Evolutionary conservation across 345 rosid species (phyloP), one percentile per base, ranked within the genome.

Genomic region (Euclidium syriacum): DNA sequence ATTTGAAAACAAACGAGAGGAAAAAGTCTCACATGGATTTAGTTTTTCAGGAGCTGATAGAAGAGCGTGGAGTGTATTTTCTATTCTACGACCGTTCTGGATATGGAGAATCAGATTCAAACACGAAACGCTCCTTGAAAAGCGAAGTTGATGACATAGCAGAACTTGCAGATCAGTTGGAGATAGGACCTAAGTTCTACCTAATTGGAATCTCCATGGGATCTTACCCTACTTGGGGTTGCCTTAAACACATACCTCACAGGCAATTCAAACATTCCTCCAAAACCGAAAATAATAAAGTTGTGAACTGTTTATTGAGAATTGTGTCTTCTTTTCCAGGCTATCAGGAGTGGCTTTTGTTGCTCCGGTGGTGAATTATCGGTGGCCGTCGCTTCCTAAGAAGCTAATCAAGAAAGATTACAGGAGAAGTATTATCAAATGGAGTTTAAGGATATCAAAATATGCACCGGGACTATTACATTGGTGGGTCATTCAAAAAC

Each of bases 191-290:
- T 7, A 88, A 81, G 71, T 86, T 91, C 58, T 85, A 78, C 68
- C 74, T 85, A 8, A 80, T 91, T 55, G 95, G 96, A 51, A 75
- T 91, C 47, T 92, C 95, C 33, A 83, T 92, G 87, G 98, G 95
- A 12, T 82, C 96, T 58, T 92, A 88, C 62, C 85, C 96, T 14
- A 73, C 78, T 15, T 88, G 96, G 96, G 80, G 92, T 65, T 85
- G 94, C 79, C 83, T 92, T 73, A 85, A 80, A 71, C 65, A 88
- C 60, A 86, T 92, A 62, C 95, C 98, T 46, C 73, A 88, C 75
- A 86, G 98, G 98, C 78, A 69, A 41, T n/a, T 22, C 2, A 32
- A 26, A 3, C 48, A 55, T 47, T 35, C 49, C 19, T 49, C 4
- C 0, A 48, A 49, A 67, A 6, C 16, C 42, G 22, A 15, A 64